Conservation (phyloP, 306 rosid genomes). For the Trifolium pratense region DNA sequence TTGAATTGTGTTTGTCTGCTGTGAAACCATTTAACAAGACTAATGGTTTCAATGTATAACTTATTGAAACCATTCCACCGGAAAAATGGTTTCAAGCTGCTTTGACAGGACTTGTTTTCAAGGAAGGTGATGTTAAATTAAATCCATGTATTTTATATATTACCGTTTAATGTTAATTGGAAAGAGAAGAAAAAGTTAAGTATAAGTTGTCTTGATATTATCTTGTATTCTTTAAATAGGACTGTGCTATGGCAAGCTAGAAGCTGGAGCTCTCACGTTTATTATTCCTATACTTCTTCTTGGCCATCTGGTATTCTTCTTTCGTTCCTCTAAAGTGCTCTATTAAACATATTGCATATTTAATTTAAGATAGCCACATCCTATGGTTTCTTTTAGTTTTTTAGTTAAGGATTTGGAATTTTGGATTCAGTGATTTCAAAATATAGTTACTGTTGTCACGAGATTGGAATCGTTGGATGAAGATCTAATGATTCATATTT, state of each 20-base stretch:
- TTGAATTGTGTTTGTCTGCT: too few species aligned
- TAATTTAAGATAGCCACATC: too few species aligned
- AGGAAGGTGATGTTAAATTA: conserved; percentile 65
- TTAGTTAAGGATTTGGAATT: not conserved
- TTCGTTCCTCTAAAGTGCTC: conserved; percentile 9
- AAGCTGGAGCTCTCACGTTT: conserved; percentile 86
- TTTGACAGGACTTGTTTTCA: conserved; percentile 90
- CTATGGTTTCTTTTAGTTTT: too few species aligned
- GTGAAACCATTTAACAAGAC: conserved; percentile 63
- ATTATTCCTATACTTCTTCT: conserved; percentile 76
- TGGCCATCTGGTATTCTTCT: conserved; percentile 81
- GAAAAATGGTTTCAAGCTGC: too few species aligned
- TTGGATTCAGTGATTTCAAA: not conserved
- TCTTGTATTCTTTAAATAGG: conserved; percentile 58
- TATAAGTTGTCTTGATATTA: not conserved
- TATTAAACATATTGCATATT: conserved; percentile 12
- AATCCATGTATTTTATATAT: conserved; percentile 7
- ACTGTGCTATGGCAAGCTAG: conserved; percentile 92
- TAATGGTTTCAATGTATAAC: too few species aligned
- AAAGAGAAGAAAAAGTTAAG: not conserved
- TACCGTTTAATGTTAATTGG: conserved; percentile 4
- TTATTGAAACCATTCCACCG: too few species aligned
- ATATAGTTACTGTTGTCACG: not conserved
- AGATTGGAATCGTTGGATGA: not conserved
- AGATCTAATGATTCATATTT: not conserved